Evolutionary conservation across 495 filamentous ascomycete genomes (phyloP).

Genomic region (Podospora australis): DNA sequence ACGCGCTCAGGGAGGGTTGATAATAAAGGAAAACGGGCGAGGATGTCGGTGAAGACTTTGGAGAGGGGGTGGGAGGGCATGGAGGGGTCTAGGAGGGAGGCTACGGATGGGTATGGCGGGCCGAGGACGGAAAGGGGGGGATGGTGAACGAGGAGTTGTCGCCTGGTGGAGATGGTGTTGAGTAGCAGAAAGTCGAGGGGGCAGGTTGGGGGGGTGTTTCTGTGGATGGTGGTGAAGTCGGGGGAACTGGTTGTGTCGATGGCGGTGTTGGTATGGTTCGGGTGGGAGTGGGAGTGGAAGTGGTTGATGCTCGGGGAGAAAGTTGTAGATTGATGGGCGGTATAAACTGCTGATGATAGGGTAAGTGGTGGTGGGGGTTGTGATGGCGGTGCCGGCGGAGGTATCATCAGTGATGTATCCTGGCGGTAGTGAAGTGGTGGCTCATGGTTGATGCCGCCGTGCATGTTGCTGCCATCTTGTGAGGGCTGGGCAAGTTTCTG

Average conservation of each 20-base stretch:
- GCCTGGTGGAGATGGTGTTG: constrained; percentile 67
- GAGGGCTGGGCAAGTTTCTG: constrained; percentile 31
- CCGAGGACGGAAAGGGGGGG: constrained; percentile 55
- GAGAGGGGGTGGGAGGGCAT: constrained; percentile 65
- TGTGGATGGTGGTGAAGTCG: constrained; percentile 40
- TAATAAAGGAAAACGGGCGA: constrained; percentile 67
- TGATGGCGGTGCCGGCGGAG: not conserved
- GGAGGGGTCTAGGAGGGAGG: constrained; percentile 64
- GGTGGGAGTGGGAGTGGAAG: constrained; percentile 1
- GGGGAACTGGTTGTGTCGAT: not conserved
- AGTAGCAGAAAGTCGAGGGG: constrained; percentile 67
- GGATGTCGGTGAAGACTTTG: constrained; percentile 75
- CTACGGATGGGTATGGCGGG: constrained; percentile 68
- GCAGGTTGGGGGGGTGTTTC: constrained; percentile 58
- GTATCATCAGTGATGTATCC: not conserved
- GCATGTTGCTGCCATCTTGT: constrained; percentile 34
- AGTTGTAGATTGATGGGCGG: too few relatives aligned
- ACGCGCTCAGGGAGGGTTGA: constrained; percentile 65
- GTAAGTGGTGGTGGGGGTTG: not conserved
- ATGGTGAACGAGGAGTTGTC: constrained; percentile 58
- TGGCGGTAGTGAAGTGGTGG: constrained; percentile 40
- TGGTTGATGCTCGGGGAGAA: too few relatives aligned
- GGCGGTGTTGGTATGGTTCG: not conserved
- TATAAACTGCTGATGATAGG: not conserved
- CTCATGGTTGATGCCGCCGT: constrained; percentile 32